Evolutionary conservation across 2,329 filamentous ascomycete genomes (phyloP).

Genomic region (Phaeosphaeria sp.): DNA sequence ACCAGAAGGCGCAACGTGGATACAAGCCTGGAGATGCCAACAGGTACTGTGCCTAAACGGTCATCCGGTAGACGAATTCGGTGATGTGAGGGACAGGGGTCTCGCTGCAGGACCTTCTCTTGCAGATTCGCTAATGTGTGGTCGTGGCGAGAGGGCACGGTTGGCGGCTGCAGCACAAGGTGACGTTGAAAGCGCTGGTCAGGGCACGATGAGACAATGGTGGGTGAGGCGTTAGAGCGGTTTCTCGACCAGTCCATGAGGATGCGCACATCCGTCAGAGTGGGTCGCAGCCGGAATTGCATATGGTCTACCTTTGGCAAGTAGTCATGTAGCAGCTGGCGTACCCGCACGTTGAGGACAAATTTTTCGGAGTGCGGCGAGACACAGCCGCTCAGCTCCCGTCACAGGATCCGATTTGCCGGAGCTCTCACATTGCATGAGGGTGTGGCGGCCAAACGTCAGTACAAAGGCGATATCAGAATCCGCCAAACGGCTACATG

Average conservation of each 20-base stretch:
- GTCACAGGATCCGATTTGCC: constrained; percentile 28
- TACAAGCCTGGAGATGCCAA: not conserved
- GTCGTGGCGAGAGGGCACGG: constrained; percentile 23
- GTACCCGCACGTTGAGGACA: constrained; percentile 19
- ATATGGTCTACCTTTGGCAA: constrained; percentile 18
- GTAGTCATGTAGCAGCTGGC: constrained; percentile 13
- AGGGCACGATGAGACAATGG: constrained; percentile 16
- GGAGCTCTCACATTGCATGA: constrained; percentile 9
- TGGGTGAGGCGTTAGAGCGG: constrained; percentile 20
- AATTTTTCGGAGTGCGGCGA: constrained; percentile 26
- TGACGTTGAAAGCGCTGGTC: constrained; percentile 15
- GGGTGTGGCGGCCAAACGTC: constrained; percentile 13
- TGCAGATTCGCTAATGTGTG: constrained; percentile 26
- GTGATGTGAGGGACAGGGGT: constrained; percentile 28
- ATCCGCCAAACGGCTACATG: constrained; percentile 2
- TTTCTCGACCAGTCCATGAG: constrained; percentile 13
- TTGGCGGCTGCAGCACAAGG: constrained; percentile 25
- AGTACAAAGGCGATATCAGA: constrained; percentile 2
- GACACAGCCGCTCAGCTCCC: constrained; percentile 24
- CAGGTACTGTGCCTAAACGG: constrained; percentile 18
- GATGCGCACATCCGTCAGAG: constrained; percentile 15
- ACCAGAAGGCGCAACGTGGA: constrained; percentile 11
- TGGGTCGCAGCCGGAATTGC: constrained; percentile 24
- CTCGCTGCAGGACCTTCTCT: constrained; percentile 15
- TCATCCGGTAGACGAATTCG: constrained; percentile 19